Base-by-base conservation (phyloP, 768 basidiomycete species). In the Postia placenta region DNA sequence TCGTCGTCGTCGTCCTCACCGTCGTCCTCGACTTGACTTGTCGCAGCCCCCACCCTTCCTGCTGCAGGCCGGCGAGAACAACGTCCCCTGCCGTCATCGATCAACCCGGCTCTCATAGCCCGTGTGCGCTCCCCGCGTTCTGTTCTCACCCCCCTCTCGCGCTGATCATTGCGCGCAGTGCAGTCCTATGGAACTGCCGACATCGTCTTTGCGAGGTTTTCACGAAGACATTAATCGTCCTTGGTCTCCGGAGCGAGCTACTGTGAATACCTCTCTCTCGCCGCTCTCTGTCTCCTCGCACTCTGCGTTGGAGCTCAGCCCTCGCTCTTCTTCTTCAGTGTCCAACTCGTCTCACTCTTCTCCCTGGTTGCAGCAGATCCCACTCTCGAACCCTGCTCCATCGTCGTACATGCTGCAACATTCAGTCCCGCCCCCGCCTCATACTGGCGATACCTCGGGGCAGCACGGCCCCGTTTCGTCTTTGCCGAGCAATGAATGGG, bases 401-500 rank as follows among this genome's bases (percentile, higher is more conserved):
- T 25, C 46, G 11, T 47, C 55, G 25, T 60, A 28, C 42, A 60
- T 60, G 59, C 45, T 60, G 50, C 54, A 59, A 48, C 54, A 57
- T 39, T 33, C 59, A 22, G 48, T 56, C 40, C 43, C 53, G 27
- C 48, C 54, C 50, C 42, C 56, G 53, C 27, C 49, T 47, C 49
- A 51, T 47, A 50, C 53, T 48, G 42, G 46, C 50, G 61, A 61
- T 43, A 43, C 17, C 22, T 49, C 55, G 30, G 47, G 51, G 48
- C 51, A 67, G 52, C 54, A 58, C 42, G 58, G 51, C 55, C 35
- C 59, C 33, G 28, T 57, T 23, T 55, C 57, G 45, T 48, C 58
- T 20, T 36, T 51, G 56, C 67, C 52, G 67, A 56, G 49, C 47
- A 61, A 62, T n/a, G 72, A 74, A 27, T 87, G 85, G 85, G 67